Evolutionary conservation across 2,329 filamentous ascomycete genomes (phyloP).

Genomic region (Chrysoporthe puriensis): DNA sequence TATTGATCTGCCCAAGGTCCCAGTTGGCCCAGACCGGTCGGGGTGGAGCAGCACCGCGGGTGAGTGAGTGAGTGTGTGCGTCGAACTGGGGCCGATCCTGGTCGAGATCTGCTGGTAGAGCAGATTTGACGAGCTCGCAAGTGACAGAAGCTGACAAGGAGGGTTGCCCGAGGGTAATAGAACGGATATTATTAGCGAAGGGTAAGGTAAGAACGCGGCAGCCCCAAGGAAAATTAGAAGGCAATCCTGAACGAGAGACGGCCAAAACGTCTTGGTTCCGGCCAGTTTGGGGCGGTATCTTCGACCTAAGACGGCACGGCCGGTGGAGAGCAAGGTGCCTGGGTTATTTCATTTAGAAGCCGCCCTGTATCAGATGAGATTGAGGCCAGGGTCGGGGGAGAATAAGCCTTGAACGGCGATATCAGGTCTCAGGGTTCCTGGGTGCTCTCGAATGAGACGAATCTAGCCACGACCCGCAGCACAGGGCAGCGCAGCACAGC

Average conservation of each 20-base stretch:
- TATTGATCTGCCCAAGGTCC: slow-evolving; percentile 20
- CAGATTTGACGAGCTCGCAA: slow-evolving; percentile 25
- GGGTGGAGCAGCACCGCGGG: slow-evolving; percentile 26
- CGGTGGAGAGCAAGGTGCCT: slow-evolving; percentile 49
- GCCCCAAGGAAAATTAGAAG: slow-evolving; percentile 35
- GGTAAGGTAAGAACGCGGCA: slow-evolving; percentile 32
- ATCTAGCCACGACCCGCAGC: slow-evolving; percentile 24
- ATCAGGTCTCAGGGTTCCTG: slow-evolving; percentile 25
- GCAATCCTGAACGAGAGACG: slow-evolving; percentile 32
- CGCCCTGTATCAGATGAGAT: slow-evolving; percentile 51
- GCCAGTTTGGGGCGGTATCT: slow-evolving; percentile 45
- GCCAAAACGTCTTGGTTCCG: slow-evolving; percentile 36
- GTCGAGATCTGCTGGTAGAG: slow-evolving; percentile 22
- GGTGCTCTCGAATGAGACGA: slow-evolving; percentile 21
- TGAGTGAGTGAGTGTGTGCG: slow-evolving; percentile 15
- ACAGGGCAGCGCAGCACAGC: slow-evolving; percentile 15
- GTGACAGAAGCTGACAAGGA: slow-evolving; percentile 8
- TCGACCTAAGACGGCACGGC: slow-evolving; percentile 44
- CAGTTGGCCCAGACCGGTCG: slow-evolving; percentile 27
- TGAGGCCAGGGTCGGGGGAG: slow-evolving; percentile 42
- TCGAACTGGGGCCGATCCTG: slow-evolving; percentile 23
- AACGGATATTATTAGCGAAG: slow-evolving; percentile 28
- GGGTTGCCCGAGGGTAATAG: slow-evolving; percentile 23
- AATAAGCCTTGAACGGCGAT: slow-evolving; percentile 33
- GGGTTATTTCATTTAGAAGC: slow-evolving; percentile 49